Base-by-base conservation (phyloP, 116 monocot species). In the Iris pallida region DNA sequence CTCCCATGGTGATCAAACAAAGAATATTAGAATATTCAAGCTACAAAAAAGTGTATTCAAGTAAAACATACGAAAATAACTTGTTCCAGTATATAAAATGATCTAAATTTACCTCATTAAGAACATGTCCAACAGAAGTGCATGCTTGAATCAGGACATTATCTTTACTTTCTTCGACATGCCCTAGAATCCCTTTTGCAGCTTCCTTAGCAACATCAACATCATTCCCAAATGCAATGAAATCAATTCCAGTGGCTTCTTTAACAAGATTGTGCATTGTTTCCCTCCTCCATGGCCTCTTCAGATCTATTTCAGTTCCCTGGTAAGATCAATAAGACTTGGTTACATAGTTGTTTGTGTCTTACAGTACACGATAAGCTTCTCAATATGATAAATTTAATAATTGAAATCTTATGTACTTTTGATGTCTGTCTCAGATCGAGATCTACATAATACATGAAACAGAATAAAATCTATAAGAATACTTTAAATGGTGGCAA, bases 191-290 rank as follows among this genome's bases (percentile, higher is more conserved):
- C 55, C 49, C 65, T 55, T 15, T 83, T 20, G 85, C 81, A 62
- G 70, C 89, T 70, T 70, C 79, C 78, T 85, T 85, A 59, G 96
- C 89, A 79, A 86, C 82, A 73, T 78, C 80, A 77, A 83, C 64
- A 79, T 92, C 58, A 63, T 83, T 64, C 48, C 51, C 62, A 52
- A 89, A 89, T 18, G 79, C 76, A 47, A 55, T 72, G 67, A 96
- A 96, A 61, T 89, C 83, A 64, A 91, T 57, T 45, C 96, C 92
- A 59, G 92, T 87, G 7, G 74, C 82, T 73, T 96, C 89, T 73
- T 85, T 89, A 16, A 96, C 96, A 75, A 96, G 91, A 85, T 90
- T 80, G 75, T 89, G 92, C 96, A 96, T 96, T 18, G 92, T 87
- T 69, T 82, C 89, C 51, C 89, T 84, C 79, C 85, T 92, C 96